Percentiles rank a stretch among this genome's conserved stretches.
Evolutionary conservation across 169 alveolate genomes (phyloP).

Genomic region (Eimeria maxima): DNA sequence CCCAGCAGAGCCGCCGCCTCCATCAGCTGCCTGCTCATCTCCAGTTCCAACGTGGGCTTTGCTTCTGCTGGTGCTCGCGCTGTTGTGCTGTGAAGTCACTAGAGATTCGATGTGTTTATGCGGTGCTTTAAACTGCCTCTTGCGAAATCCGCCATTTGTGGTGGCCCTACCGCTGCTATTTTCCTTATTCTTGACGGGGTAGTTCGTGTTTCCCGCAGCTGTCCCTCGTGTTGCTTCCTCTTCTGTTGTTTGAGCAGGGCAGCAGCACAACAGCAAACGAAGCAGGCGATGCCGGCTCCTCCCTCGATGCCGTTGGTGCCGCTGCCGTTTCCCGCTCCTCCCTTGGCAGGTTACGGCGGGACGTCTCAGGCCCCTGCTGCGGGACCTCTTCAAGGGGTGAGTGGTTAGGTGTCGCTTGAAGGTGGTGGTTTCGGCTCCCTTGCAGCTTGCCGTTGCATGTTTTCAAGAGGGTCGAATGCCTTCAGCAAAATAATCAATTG

Average conservation of each 20-base stretch:
- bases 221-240: neutral
- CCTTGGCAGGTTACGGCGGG: neutral
- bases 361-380: conserved; percentile 7
- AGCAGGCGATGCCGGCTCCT: neutral
- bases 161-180: neutral
- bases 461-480: neutral
- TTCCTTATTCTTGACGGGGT: neutral
- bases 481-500: neutral
- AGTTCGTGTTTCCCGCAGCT: neutral
- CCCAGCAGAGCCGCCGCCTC: conserved; percentile 72
- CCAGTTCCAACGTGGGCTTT: conserved; percentile 1
- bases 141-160: too few relatives aligned
- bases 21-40: neutral
- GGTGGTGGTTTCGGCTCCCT: neutral
- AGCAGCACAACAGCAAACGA: conserved; percentile 7
- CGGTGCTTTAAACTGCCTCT: neutral
- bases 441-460: neutral
- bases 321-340: conserved; percentile 38
- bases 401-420: neutral
- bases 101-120: neutral
- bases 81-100: neutral
- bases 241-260: conserved; percentile 25
- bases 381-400: conserved; percentile 15
- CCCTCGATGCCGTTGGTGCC: conserved; percentile 31
- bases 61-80: neutral